Base-by-base conservation (phyloP, 1,284 basidiomycete species). In the Cutaneotrichosporon sp. region DNA sequence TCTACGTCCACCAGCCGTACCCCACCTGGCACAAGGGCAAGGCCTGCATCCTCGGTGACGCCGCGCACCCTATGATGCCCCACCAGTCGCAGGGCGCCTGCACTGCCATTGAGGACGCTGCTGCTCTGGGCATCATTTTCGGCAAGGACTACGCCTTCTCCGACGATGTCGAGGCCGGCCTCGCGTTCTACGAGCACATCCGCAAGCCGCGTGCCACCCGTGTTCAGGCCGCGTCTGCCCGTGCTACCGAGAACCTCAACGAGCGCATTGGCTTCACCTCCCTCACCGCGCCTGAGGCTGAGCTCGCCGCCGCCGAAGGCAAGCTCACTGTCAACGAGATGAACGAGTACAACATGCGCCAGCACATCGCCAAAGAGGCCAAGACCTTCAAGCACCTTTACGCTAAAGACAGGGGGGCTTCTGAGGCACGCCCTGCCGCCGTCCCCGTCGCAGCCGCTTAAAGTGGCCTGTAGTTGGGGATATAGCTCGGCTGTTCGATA, bases 211-310 rank as follows among this genome's bases (percentile, higher is more conserved):
- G 74, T 32, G 74, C 73, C 4, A 73, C 71, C 5, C 62, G 71
- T n/a, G 73, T 76, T 3, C 74, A 75, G 57, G 60, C 62, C 20
- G 70, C 70, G 14, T 65, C 61, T 9, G 52, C 61, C 3, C 57
- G 67, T 10, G 74, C 74, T 5, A 68, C 72, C 12, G 74, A 75
- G 55, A 70, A 75, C 55, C 62, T 75, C 54, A 72, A 72, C 54
- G 74, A 75, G 61, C 62, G 74, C 14, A 71, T 75, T 51, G 74
- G 74, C 38, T 75, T 75, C 57, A 70, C 64, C n/a, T 64, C 65
- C n/a, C 63, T 67, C 27, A 64, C 67, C n/a, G 65, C 65, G 4
- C 57, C 51, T 25, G 55, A 61, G 38, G 48, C 51, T 1, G 52
- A 45, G 9, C 61, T 68, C 14, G 68, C 70, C 11, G 66, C 71